Base-by-base conservation (phyloP, 257 asterid species). In the Rhazya stricta region DNA sequence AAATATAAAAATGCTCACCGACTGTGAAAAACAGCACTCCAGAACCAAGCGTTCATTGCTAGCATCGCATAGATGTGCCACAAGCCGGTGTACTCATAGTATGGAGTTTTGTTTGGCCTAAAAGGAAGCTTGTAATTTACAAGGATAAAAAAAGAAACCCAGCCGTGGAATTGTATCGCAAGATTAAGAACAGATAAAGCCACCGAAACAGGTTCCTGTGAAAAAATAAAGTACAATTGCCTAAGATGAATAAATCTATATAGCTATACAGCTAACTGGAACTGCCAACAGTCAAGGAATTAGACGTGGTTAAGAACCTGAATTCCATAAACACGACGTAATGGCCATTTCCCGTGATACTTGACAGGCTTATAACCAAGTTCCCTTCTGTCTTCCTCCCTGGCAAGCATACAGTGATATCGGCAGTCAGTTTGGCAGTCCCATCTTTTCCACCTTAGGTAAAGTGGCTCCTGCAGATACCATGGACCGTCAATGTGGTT, bases 391-490 rank as follows among this genome's bases (percentile, higher is more conserved):
- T 92, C 97, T 78, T 86, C 89, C 85, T 92, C 94, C 77, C 97
- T 85, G 74, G 85, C 77, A 81, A 91, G 86, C 94, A 92, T 92
- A 80, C 97, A 92, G 36, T 90, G 85, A 81, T 91, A 91, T 65
- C 88, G 89, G 56, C 94, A 90, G 82, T 91, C 94, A 78, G 94
- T 82, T 69, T 74, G 89, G 80, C 97, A 89, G 84, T 91, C 97
- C 98, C 96, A 91, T 72, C 83, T 94, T 77, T 92, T 92, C 97
- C 98, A 92, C 78, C 85, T 85, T 51, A 85, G 48, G 80, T 89
- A 90, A 76, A 92, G 93, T 80, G 98, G 98, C 85, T 92, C 94
- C 86, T 92, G 97, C 74, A 89, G 88, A 87, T 89, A 89, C 96
- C 98, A 92, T 71, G 94, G 96, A 56, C 89, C 97, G 76, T 84